These are phyloP conservation scores for Coniferiporia sulphurascens DNA, from an alignment of 1,284 basidiomycete genomes.

Conservation along the genomic window DNA sequence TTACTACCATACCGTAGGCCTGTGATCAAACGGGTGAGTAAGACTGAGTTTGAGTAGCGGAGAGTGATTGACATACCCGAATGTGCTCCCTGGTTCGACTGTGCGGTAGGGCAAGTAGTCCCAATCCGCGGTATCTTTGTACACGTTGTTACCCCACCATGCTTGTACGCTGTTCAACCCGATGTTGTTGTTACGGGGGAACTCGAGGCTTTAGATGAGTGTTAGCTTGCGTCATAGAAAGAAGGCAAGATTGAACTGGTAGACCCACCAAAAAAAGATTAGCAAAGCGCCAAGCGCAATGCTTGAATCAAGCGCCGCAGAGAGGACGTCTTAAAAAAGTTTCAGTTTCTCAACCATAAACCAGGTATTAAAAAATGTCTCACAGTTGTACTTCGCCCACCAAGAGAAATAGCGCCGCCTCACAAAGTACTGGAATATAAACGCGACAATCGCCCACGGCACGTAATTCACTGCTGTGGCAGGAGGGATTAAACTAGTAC, in stretches of 20 bases:
- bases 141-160: conserved; percentile 52
- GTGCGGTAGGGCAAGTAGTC: conserved; percentile 23
- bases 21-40: neutral
- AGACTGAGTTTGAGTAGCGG: neutral
- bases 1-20: neutral
- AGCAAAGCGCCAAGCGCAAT: conserved; percentile 43
- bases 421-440: conserved; percentile 51
- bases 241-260: neutral
- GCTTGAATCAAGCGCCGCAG: conserved; percentile 47
- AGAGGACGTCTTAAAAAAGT: conserved; percentile 39
- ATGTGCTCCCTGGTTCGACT: conserved; percentile 25
- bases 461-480: conserved; percentile 58
- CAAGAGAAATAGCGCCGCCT: conserved; percentile 45
- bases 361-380: conserved; percentile 19
- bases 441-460: conserved; percentile 51
- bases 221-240: neutral
- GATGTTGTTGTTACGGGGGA: conserved; percentile 41
- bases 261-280: conserved; percentile 44
- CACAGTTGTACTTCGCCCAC: conserved; percentile 61
- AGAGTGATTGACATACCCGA: conserved; percentile 27
- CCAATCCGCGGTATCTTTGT: conserved; percentile 38
- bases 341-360: neutral
- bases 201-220: conserved; percentile 34
- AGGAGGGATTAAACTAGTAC: conserved; percentile 32
- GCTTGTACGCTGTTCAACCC: conserved; percentile 35